Evolutionary conservation across 73 alveolate genomes (phyloP).

Genomic region (Tetrahymena thermophila): DNA sequence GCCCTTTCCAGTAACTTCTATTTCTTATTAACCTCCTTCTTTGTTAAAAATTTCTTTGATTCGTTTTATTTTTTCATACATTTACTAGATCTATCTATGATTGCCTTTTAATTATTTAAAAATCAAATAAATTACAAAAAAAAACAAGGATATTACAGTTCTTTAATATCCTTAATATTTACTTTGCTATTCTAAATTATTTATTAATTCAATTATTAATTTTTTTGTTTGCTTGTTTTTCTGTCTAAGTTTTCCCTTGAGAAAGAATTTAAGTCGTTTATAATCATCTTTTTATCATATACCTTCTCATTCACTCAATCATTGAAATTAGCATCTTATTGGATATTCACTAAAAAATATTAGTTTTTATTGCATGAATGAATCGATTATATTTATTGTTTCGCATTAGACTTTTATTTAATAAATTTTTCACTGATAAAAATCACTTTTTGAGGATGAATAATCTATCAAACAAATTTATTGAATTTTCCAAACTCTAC

Average conservation of each 20-base stretch:
- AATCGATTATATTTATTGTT: too few species aligned
- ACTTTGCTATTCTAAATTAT: too few species aligned
- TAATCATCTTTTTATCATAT: too few species aligned
- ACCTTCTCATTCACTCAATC: too few species aligned
- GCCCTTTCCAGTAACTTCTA: neutral
- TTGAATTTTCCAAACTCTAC: neutral
- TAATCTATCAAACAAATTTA: neutral
- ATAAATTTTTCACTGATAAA: neutral
- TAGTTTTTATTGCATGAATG: neutral
- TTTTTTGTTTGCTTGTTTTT: too few species aligned
- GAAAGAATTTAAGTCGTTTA: too few species aligned
- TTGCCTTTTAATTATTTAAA: neutral
- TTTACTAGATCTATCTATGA: neutral
- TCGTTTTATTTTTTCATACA: neutral
- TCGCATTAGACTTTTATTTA: neutral
- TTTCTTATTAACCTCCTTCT: neutral
- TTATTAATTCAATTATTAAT: too few species aligned
- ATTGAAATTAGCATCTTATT: too few species aligned
- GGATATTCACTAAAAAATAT: neutral
- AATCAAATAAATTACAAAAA: neutral
- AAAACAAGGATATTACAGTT: neutral
- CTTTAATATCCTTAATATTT: too few species aligned
- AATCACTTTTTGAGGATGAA: neutral
- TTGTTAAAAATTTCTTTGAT: neutral
- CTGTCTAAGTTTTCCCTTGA: too few species aligned